Evolutionary conservation across 306 rosid species (phyloP), one percentile per base, ranked within the genome.

Genomic region (Prinsepia uniflora): DNA sequence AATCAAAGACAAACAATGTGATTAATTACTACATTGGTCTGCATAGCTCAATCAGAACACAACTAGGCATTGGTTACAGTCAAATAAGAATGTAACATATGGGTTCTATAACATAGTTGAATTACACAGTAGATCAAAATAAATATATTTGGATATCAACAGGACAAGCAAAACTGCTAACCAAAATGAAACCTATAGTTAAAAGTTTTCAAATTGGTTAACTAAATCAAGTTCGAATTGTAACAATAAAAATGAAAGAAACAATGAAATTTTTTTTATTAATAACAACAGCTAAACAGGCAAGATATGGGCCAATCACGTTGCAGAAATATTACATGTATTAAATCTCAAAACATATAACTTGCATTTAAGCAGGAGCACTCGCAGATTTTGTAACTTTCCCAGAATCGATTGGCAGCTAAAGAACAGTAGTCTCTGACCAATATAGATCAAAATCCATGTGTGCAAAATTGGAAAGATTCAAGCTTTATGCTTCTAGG

Each of bases 271-370:
- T n/a, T 48, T 62, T 19, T 42, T 30, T 20, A 43, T 12, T 41
- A n/a, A 24, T 44, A 42, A 1, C 61, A 30, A 40, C 40, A 65
- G 55, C 11, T 43, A 65, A 50, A 54, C 54, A 19, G 17, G 46
- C 40, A 40, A 20, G 10, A 5, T 15, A 58, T 11, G 50, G 65
- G 76, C 39, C 72, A 67, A 69, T 70, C 46, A 68, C 60, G 57
- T 59, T 43, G 42, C 46, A 60, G 43, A 72, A 30, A 68, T 24
- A 34, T 20, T 43, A 62, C 63, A 73, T 69, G 64, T 19, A 50
- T 14, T 42, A 36, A 72, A 54, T 72, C 76, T 68, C 55, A 60
- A 79, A 67, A 30, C 49, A 74, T 60, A 75, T 48, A 72, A 68
- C 75, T 77, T 73, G 46, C 19, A 36, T 71, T 5, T 57, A 76